Base-by-base conservation (phyloP, 148 eudicot species). In the Rheum nobile region DNA sequence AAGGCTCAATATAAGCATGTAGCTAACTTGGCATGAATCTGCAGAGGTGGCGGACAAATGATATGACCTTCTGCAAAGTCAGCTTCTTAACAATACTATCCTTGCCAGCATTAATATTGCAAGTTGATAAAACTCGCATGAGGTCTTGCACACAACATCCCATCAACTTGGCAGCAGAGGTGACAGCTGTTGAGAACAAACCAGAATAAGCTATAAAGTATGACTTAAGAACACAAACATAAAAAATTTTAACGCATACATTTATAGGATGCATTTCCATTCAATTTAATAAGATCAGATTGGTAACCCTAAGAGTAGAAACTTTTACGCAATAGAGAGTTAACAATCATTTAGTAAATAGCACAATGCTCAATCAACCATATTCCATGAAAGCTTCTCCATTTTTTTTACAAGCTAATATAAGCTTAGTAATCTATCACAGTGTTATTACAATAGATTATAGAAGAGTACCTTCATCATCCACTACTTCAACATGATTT, bases 61-160 rank as follows among this genome's bases (percentile, higher is more conserved):
- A 34, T 71, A 78, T 75, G 67, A 95, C 99, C 99, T 95, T 89
- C 83, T 87, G 97, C 73, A 85, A 78, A 38, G 84, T 95, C 75
- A 92, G 86, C 48, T 71, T 83, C 78, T 91, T 91, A 38, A 94
- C 84, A 74, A 91, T 84, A 76, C 72, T 86, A 76, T 91, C 95
- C 82, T 88, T 84, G 74, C 95, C 97, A 83, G 92, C 92, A 82
- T 83, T 91, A 71, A 87, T 87, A 76, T 76, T 86, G 77, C 76
- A 80, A 34, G 90, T 86, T 22, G 96, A 90, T 78, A 95, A 71
- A 81, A 83, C 92, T 80, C 73, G 78, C 79, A 82, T 88, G 73
- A 95, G 84, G 71, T 90, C 88, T 68, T 85, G 74, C 79, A 77
- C 78, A 80, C 79, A 78, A 81, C 97, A 95, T 55, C 99, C 94